Evolutionary conservation across 805 yeast species (phyloP), one percentile per base, ranked within the genome.

Genomic region (Nakazawaea laoshanensis): DNA sequence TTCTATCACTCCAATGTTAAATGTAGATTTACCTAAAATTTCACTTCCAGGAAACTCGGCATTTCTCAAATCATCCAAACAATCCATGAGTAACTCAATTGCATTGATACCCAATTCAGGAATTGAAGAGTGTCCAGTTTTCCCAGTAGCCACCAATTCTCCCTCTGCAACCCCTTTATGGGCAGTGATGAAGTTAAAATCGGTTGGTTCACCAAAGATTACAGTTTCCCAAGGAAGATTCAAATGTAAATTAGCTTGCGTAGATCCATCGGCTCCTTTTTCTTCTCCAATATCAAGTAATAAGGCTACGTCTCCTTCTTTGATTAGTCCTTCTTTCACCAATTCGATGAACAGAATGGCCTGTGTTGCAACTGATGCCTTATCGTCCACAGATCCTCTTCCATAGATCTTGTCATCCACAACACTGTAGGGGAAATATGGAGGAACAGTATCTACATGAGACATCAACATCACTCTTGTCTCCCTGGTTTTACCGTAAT

Each of bases 151-250:
- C 12, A 48, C 38, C 18, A 74, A 39, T 4, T 56, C 47, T 22
- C 67, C 64, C 33, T 56, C 43, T 27, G 59, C 67, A 23, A 62
- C 55, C 10, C 85, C 85, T 51, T 79, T 79, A 48, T 79, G 88
- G 9, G 86, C 87, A 4, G 68, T 70, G 10, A 81, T 84, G 13
- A 79, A 57, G 44, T 72, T 75, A 47, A 68, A 59, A 42, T 77
- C 85, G 1, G 88, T 79, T 8, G 88, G 88, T 49, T 79, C 88
- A 9, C 87, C 87, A 53, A 78, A 79, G 19, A 80, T 63, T 10
- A 68, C 86, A 7, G 70, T 44, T 8, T 70, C 70, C 83, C 83
- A 78, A 7, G 52, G 47, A 7, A 61, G 62, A 13, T 63, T 58
- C 19, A 70, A 49, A 3, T 50, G 37, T 3, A 49, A 46, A 10